These are phyloP conservation scores for Fusarium sp. DNA, from an alignment of 2,329 filamentous ascomycete species.

Conservation along the genomic window DNA sequence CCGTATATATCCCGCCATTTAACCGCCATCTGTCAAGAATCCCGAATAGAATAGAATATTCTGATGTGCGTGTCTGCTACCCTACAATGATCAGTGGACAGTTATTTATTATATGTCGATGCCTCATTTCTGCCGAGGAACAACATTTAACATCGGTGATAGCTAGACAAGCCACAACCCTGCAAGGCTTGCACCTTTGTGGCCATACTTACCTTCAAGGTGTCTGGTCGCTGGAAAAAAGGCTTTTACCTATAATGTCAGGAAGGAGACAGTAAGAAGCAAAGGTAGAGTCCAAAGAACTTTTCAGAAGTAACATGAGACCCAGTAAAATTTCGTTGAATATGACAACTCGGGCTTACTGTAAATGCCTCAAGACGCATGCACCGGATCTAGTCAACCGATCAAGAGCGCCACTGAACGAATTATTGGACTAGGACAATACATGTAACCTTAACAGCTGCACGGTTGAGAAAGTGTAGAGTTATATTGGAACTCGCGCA, in stretches of 20 bases:
- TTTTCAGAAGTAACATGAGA: too few relatives aligned
- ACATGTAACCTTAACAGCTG: background rate
- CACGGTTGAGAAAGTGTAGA: fast-evolving
- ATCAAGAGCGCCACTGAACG: background rate
- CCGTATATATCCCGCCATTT: too few relatives aligned
- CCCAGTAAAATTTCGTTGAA: background rate
- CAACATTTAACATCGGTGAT: too few relatives aligned
- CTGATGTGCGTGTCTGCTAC: too few relatives aligned
- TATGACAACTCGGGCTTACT: background rate
- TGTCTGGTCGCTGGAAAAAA: background rate
- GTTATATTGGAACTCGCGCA: background rate
- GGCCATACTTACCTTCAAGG: background rate
- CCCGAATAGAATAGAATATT: too few relatives aligned
- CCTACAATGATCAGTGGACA: too few relatives aligned
- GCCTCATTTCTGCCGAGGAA: too few relatives aligned
- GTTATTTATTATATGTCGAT: too few relatives aligned
- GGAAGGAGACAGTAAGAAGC: background rate
- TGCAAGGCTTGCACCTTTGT: too few relatives aligned
- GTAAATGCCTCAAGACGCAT: conserved; percentile 30
- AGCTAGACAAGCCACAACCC: fast-evolving
- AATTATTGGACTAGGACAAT: fast-evolving
- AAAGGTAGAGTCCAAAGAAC: background rate
- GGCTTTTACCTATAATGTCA: background rate
- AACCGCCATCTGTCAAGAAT: too few relatives aligned
- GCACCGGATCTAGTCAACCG: background rate